Evolutionary conservation across 495 filamentous ascomycete genomes (phyloP), one percentile per base, ranked within the genome.

Genomic region (Lepraria neglecta): DNA sequence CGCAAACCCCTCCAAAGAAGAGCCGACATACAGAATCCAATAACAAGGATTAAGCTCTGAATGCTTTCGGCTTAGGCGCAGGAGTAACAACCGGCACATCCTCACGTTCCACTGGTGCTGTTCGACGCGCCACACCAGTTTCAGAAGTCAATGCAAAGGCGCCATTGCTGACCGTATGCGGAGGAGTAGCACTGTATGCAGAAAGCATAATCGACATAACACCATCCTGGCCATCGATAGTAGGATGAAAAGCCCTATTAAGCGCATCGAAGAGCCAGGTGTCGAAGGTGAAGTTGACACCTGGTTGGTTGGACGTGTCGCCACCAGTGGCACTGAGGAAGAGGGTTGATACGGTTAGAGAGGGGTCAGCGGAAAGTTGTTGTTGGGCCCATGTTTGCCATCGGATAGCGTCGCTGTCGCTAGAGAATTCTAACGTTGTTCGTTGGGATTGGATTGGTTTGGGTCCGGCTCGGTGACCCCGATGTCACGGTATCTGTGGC

Each of bases 171-270:
- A 17, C 47, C 10, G 19, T 27, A 50, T 28, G 11, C 10, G 21
- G 47, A 7, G 47, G 47, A 24, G 3, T 15, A 28, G 21, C 21
- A 17, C 12, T 28, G 24, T 30, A 28, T 9, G 47, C 47, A 24
- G 47, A 24, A 50, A 50, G 47, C 24, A 50, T 12, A 15, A 50
- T 19, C 21, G 9, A 21, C 24, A 10, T 50, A 12, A 28, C 21
- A 12, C 19, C 46, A 48, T 48, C 46, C 46, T 48, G 46, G 12
- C 46, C 46, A 48, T 48, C 46, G 9, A 48, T 27, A 48, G 24
- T 28, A 24, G 46, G 46, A 48, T 48, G 46, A 48, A 48, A 48
- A 28, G 7, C 46, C 15, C 46, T 15, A 27, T 48, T 28, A 27
- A 48, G 46, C 46, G 19, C 21, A 27, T 48, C 46, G 21, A 48